Evolutionary conservation across 1,284 basidiomycete species (phyloP), one percentile per base, ranked within the genome.

Genomic region (Wallemia ichthyophaga): DNA sequence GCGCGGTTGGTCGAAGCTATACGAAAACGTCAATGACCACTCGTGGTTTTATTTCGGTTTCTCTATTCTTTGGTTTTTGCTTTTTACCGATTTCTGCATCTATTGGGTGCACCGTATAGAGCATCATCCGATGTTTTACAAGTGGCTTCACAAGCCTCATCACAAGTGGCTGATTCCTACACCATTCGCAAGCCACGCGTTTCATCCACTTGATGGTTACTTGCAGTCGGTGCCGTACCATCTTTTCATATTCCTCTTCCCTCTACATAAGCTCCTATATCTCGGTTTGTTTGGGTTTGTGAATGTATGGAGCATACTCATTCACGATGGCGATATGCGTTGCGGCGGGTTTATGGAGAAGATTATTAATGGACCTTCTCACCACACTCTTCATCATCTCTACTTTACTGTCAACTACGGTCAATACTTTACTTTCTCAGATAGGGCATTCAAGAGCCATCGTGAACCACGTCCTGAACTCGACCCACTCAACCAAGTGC

Each of bases 121-220:
- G 61, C 92, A 98, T 69, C 76, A 85, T 63, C 92, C 91, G 0
- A 62, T 75, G 25, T 67, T 94, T 61, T 98, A 98, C 76, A 96
- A 92, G 71, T 74, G 77, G 64, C 66, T 95, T 58, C 91, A 94
- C 71, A 95, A 94, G 71, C 87, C 91, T 0, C 92, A 98, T 71
- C 92, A 98, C 76, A 94, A 87, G 71, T 98, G 94, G 94, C 76
- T 96, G 64, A 79, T 98, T 60, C 91, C 92, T 3, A 95, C 92
- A 0, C 92, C 92, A 0, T 98, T 85, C 66, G 86, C 94, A 25
- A 91, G 89, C 31, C 83, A 95, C 68, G 92, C 92, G 0, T 98
- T 98, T 80, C 89, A 98, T 72, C 87, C 88, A 0, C 69, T 96
- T 23, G 92, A 98, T 70, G 92, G 92, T 1, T 98, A 86, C 69